Evolutionary conservation across 495 filamentous ascomycete genomes (phyloP).

Genomic region (Aspergillus sparsus): DNA sequence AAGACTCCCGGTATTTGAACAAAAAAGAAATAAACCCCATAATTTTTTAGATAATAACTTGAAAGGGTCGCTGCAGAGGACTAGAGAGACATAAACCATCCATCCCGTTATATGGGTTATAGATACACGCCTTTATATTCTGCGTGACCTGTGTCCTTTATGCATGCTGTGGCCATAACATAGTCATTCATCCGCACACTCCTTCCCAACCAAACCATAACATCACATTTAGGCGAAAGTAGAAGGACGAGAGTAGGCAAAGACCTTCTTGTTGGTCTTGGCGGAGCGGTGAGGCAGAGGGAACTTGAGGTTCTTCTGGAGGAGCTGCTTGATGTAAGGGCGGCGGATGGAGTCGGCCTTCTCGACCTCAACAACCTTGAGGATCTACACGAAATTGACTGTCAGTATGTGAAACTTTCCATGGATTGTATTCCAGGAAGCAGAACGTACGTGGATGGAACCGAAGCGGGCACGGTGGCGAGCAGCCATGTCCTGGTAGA

Average conservation of each 20-base stretch:
- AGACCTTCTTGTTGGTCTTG: constrained; percentile 85
- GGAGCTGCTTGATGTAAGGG: constrained; percentile 98
- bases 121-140: constrained; percentile 43
- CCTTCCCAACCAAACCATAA: constrained; percentile 41
- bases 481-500: constrained; percentile 99
- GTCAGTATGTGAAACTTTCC: constrained; percentile 7
- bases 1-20: constrained; percentile 7
- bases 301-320: constrained; percentile 94
- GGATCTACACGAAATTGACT: constrained; percentile 64
- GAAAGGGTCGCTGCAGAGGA: constrained; percentile 49
- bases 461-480: constrained; percentile 97
- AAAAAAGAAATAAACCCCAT: constrained; percentile 39
- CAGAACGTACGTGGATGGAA: constrained; percentile 84
- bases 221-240: constrained; percentile 70
- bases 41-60: constrained; percentile 48
- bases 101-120: constrained; percentile 37
- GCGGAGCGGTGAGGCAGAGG: constrained; percentile 93
- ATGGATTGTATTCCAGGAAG: no score
- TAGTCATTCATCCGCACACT: constrained; percentile 52
- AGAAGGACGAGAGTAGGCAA: constrained; percentile 83
- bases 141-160: constrained; percentile 45
- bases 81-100: constrained; percentile 49
- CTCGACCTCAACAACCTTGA: constrained; percentile 95
- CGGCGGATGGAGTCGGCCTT: constrained; percentile 90
- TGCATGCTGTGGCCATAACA: constrained; percentile 53